These are phyloP conservation scores for Neofusicoccum cordaticola DNA, from an alignment of 2,329 filamentous ascomycete genomes.

Conservation along the genomic window DNA sequence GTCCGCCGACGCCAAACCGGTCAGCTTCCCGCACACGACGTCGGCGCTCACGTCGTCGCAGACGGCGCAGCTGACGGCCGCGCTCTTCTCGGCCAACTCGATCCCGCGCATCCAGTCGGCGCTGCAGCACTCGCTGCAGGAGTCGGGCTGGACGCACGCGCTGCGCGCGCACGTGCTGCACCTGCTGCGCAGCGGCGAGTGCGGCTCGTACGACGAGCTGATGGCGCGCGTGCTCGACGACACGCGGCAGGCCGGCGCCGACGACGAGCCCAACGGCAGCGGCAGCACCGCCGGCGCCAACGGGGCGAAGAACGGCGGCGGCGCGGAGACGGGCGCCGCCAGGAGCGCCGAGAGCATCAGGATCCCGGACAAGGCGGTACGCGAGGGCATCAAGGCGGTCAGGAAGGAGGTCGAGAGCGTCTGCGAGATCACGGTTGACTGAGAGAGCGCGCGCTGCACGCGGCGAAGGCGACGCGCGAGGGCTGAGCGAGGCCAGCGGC, in stretches of 20 bases:
- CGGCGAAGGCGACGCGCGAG: not conserved
- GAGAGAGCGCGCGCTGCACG: not conserved
- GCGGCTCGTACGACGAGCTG: slow-evolving; percentile 56
- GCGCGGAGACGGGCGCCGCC: slow-evolving; percentile 35
- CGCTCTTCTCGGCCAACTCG: slow-evolving; percentile 48
- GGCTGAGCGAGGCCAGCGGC: too few species aligned
- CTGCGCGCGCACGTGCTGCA: slow-evolving; percentile 54
- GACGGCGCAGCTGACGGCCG: slow-evolving; percentile 42
- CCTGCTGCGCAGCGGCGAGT: slow-evolving; percentile 57
- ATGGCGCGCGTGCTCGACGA: slow-evolving; percentile 52
- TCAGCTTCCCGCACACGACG: slow-evolving; percentile 32
- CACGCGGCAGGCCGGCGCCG: slow-evolving; percentile 36
- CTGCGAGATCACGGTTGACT: slow-evolving; percentile 37
- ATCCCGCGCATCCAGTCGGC: slow-evolving; percentile 56
- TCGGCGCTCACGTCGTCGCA: slow-evolving; percentile 40
- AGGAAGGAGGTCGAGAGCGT: slow-evolving; percentile 52
- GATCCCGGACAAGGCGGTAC: slow-evolving; percentile 49
- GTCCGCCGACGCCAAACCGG: slow-evolving; percentile 22
- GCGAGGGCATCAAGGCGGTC: slow-evolving; percentile 50
- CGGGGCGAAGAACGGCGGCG: slow-evolving; percentile 16
- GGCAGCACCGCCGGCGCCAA: not conserved
- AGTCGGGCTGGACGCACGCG: slow-evolving; percentile 58
- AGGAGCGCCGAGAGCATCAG: slow-evolving; percentile 32
- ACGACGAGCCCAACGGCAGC: slow-evolving; percentile 24
- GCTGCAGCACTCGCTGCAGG: slow-evolving; percentile 54